Conservation (phyloP, 179 eudicot genomes). For the Spergularia azorica region DNA sequence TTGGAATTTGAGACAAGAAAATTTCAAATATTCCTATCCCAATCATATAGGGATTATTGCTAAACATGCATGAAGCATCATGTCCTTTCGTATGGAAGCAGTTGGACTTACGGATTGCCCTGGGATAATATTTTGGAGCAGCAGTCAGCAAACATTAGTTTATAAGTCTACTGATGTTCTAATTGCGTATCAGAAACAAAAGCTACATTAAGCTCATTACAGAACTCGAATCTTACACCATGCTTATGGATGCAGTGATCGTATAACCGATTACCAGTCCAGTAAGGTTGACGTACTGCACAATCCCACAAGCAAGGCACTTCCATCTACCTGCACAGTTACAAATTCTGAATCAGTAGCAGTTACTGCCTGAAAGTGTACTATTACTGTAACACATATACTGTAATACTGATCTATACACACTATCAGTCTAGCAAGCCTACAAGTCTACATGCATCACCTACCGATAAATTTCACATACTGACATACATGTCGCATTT, state of each 20-base stretch:
- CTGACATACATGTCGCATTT: no score
- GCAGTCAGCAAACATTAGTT: not conserved
- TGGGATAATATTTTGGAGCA: conserved; percentile 19
- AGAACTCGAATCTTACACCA: conserved; percentile 51
- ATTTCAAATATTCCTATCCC: conserved; percentile 46
- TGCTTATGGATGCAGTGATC: conserved; percentile 70
- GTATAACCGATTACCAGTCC: conserved; percentile 69
- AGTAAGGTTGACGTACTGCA: conserved; percentile 52
- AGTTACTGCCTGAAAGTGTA: not conserved
- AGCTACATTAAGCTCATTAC: not conserved
- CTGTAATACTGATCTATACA: no score
- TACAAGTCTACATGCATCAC: no score
- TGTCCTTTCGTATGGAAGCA: conserved; percentile 47
- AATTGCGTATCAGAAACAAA: not conserved
- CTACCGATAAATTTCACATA: no score
- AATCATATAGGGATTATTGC: conserved; percentile 47
- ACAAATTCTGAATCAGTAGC: not conserved
- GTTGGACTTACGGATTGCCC: conserved; percentile 47
- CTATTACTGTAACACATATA: not conserved
- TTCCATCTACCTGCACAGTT: conserved; percentile 38
- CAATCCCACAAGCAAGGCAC: conserved; percentile 49
- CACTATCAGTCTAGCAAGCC: no score
- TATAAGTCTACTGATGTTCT: not conserved
- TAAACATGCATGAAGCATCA: conserved; percentile 38
- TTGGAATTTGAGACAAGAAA: conserved; percentile 51